A percentile compares a stretch with the other conserved stretches of the same genome.
Conservation (phyloP, 2,329 filamentous ascomycete genomes). For the Paraphoma chrysanthemicola region DNA sequence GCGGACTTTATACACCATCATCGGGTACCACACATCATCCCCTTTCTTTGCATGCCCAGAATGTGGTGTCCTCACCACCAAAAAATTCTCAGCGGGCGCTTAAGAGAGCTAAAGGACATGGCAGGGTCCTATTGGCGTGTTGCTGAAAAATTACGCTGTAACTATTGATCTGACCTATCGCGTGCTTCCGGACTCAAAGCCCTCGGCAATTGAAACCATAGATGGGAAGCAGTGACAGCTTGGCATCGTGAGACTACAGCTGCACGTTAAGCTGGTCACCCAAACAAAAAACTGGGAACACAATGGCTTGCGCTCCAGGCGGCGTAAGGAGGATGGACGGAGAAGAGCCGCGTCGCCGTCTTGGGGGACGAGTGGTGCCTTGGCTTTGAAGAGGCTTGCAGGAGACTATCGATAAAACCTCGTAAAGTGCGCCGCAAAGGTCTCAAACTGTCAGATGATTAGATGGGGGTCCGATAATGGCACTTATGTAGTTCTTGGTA, state of each 20-base stretch:
- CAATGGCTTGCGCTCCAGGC: background rate
- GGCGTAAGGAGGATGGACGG: background rate
- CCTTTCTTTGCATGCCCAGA: slow-evolving; percentile 1
- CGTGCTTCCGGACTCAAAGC: background rate
- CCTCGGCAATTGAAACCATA: background rate
- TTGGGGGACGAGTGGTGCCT: background rate
- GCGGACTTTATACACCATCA: background rate
- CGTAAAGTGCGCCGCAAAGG: background rate
- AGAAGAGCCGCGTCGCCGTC: background rate
- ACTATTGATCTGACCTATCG: background rate
- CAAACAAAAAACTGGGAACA: background rate
- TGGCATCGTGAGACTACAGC: background rate
- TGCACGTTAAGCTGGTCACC: background rate
- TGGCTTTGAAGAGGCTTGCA: background rate
- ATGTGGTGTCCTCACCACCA: background rate
- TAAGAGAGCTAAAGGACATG: background rate
- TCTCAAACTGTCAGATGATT: background rate
- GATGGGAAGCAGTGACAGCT: background rate
- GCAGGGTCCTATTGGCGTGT: background rate
- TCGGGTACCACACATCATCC: background rate
- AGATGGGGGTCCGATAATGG: background rate
- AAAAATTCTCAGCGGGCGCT: background rate
- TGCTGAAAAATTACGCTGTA: slow-evolving; percentile 1
- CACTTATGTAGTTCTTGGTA: background rate
- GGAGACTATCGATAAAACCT: background rate